These are phyloP conservation scores for Sugiyamaella chiloensis DNA, from an alignment of 805 yeast genomes.

Conservation along the genomic window DNA sequence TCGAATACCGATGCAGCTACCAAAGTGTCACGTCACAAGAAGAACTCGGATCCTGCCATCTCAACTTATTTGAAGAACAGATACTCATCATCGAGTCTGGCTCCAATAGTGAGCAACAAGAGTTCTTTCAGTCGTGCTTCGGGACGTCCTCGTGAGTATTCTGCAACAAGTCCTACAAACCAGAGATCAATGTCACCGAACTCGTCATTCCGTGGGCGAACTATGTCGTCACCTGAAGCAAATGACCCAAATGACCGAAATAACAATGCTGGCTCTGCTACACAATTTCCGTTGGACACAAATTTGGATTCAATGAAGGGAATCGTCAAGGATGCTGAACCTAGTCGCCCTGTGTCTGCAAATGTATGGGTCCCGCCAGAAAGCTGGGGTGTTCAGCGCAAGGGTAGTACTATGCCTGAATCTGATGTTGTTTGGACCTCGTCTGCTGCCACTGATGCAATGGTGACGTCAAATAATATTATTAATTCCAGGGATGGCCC, in stretches of 20 bases:
- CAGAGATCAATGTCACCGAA: not conserved
- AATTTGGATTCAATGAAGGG: constrained; percentile 51
- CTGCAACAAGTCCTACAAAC: not conserved
- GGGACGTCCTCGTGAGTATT: not conserved
- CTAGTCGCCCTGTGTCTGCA: constrained; percentile 18
- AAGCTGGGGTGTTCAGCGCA: constrained; percentile 26
- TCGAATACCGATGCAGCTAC: constrained; percentile 19
- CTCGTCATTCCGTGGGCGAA: constrained; percentile 13
- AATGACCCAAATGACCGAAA: not conserved
- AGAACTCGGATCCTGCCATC: constrained; percentile 6
- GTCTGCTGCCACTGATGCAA: constrained; percentile 12
- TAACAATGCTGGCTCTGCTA: constrained; percentile 1
- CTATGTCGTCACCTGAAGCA: constrained; percentile 21
- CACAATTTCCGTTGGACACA: constrained; percentile 38
- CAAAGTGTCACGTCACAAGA: not conserved
- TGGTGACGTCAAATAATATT: constrained; percentile 11
- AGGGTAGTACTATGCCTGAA: constrained; percentile 8
- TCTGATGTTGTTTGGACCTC: not conserved
- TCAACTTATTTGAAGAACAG: not conserved
- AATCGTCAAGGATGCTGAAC: constrained; percentile 34
- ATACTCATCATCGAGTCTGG: not conserved
- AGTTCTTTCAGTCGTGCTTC: not conserved
- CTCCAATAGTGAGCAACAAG: not conserved
- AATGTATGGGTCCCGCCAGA: constrained; percentile 28
- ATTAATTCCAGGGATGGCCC: constrained; percentile 1